Conservation (phyloP, 805 yeast genomes). For the Candida berthetii region DNA sequence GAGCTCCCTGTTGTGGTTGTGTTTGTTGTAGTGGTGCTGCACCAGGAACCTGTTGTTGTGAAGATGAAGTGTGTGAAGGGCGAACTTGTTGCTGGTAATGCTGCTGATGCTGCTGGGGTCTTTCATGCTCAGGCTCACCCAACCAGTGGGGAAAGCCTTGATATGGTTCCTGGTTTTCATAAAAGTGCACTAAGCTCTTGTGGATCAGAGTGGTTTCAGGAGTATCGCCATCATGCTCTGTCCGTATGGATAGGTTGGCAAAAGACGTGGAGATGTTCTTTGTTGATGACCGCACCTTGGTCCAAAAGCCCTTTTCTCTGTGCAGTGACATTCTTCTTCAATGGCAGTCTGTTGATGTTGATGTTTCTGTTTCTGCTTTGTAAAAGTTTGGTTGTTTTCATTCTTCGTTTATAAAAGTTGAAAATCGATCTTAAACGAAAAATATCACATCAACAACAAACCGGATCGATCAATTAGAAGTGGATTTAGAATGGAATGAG, state of each 20-base stretch:
- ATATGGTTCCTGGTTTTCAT: slow-evolving; percentile 2
- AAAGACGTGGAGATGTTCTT: slow-evolving; percentile 15
- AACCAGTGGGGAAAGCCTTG: slow-evolving; percentile 20
- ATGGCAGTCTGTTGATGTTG: neutral
- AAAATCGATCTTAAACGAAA: too few species aligned
- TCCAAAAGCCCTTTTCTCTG: slow-evolving; percentile 14
- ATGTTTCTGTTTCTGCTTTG: neutral
- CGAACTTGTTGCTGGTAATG: slow-evolving; percentile 6
- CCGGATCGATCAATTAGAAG: too few species aligned
- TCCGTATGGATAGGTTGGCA: slow-evolving; percentile 14
- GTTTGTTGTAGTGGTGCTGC: neutral
- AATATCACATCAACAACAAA: too few species aligned
- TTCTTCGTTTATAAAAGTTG: too few species aligned
- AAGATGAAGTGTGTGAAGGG: slow-evolving; percentile 1
- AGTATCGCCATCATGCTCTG: slow-evolving; percentile 22
- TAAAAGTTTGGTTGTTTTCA: too few species aligned
- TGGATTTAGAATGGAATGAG: too few species aligned
- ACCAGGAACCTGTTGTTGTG: slow-evolving; percentile 1
- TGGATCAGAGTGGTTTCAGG: slow-evolving; percentile 18
- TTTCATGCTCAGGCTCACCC: slow-evolving; percentile 11
- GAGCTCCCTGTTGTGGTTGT: neutral
- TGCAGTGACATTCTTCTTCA: neutral
- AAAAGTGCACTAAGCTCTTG: slow-evolving; percentile 18
- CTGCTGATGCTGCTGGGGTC: slow-evolving; percentile 6
- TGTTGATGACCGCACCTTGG: slow-evolving; percentile 19